Conservation (phyloP, 2,329 filamentous ascomycete species). For the Colletotrichum scovillei region DNA sequence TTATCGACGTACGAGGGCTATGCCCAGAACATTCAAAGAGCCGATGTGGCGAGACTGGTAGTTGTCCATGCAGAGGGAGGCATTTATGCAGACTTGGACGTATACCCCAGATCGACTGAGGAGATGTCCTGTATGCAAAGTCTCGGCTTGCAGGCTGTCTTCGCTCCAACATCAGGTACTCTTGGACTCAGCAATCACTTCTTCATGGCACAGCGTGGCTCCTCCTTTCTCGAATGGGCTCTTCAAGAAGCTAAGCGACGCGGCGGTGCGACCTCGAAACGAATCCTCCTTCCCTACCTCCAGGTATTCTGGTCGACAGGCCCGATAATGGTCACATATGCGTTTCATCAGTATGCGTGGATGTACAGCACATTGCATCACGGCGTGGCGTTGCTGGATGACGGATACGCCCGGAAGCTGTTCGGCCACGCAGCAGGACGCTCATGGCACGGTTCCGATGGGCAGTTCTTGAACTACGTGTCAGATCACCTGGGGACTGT, state of each 20-base stretch:
- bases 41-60: slow-evolving; percentile 39
- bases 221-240: slow-evolving; percentile 37
- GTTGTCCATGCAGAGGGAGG: slow-evolving; percentile 40
- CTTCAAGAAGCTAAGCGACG: slow-evolving; percentile 39
- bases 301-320: slow-evolving; percentile 42
- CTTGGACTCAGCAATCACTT: slow-evolving; percentile 41
- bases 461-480: slow-evolving; percentile 37
- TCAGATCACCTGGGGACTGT: slow-evolving; percentile 29
- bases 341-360: slow-evolving; percentile 36
- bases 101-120: slow-evolving; percentile 33
- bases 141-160: slow-evolving; percentile 19
- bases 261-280: slow-evolving; percentile 23
- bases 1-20: slow-evolving; percentile 39
- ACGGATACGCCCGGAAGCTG: slow-evolving; percentile 20
- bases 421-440: slow-evolving; percentile 38
- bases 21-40: slow-evolving; percentile 39
- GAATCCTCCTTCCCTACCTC: slow-evolving; percentile 39
- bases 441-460: slow-evolving; percentile 41
- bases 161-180: slow-evolving; percentile 34
- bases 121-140: slow-evolving; percentile 36
- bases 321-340: slow-evolving; percentile 40
- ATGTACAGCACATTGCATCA: slow-evolving; percentile 10
- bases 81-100: slow-evolving; percentile 41
- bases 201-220: slow-evolving; percentile 39
- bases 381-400: slow-evolving; percentile 33